These are phyloP conservation scores for Lactifluus piperatus DNA, from an alignment of 768 basidiomycete genomes.

Conservation along the genomic window DNA sequence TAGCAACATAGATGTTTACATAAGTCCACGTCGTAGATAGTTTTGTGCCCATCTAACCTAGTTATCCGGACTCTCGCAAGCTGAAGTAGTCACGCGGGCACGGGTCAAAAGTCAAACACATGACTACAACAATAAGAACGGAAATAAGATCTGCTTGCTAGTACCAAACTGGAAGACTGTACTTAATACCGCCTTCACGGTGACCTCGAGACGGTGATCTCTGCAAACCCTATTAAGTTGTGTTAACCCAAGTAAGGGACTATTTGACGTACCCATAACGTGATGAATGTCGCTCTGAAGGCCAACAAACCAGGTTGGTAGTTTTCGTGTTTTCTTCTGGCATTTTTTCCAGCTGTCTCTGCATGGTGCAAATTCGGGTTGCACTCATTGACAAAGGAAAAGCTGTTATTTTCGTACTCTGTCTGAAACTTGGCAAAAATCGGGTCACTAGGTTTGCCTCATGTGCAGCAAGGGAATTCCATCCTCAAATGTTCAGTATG, in stretches of 20 bases:
- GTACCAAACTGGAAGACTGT: not conserved
- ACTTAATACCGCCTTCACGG: constrained; percentile 20
- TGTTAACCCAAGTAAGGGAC: not conserved
- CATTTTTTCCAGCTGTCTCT: constrained; percentile 95
- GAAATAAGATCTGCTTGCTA: too few relatives aligned
- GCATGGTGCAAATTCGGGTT: constrained; percentile 91
- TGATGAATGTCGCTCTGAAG: constrained; percentile 34
- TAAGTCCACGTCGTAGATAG: too few relatives aligned
- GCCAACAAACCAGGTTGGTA: constrained; percentile 71
- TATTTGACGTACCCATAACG: constrained; percentile 16
- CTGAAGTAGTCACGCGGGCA: too few relatives aligned
- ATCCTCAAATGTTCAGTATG: constrained; percentile 92
- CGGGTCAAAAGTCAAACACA: too few relatives aligned
- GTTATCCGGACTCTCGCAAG: too few relatives aligned
- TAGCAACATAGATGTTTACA: too few relatives aligned
- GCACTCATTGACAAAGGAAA: constrained; percentile 95
- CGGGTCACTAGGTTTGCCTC: constrained; percentile 70
- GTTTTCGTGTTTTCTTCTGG: constrained; percentile 99
- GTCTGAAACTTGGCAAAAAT: constrained; percentile 81
- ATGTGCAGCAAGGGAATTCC: constrained; percentile 73
- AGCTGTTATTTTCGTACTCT: constrained; percentile 94
- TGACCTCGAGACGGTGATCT: constrained; percentile 19
- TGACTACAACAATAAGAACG: too few relatives aligned
- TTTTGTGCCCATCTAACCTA: too few relatives aligned
- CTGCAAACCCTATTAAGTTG: constrained; percentile 4